Evolutionary conservation across 805 yeast species (phyloP).

Genomic region (Priceomyces melissophilus): DNA sequence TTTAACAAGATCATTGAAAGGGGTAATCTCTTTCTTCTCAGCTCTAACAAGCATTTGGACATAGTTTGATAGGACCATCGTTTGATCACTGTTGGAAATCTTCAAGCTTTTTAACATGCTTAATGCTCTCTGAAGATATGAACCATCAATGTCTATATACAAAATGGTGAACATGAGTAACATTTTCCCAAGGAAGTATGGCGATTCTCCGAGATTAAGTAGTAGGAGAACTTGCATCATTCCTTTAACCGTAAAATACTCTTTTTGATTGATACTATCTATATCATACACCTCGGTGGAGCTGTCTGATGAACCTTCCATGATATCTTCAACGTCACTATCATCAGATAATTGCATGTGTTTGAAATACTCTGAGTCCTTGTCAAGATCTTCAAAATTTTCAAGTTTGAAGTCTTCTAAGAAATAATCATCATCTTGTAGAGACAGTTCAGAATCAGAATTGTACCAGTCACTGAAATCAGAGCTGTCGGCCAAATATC

Average conservation of each 20-base stretch:
- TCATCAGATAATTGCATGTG: constrained; percentile 31
- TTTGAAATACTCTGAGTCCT: constrained; percentile 11
- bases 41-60: constrained; percentile 19
- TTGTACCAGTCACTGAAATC: constrained; percentile 3
- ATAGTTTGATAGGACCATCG: constrained; percentile 17
- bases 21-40: not conserved
- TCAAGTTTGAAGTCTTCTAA: constrained; percentile 13
- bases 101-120: constrained; percentile 17
- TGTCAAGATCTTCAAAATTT: constrained; percentile 4
- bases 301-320: constrained; percentile 16
- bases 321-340: constrained; percentile 15
- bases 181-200: constrained; percentile 20
- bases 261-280: constrained; percentile 4
- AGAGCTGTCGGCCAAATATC: not conserved
- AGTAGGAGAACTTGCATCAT: constrained; percentile 14
- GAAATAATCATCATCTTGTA: constrained; percentile 10
- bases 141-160: constrained; percentile 13
- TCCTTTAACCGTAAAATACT: constrained; percentile 14
- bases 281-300: constrained; percentile 2
- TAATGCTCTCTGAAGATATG: constrained; percentile 14
- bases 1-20: constrained; percentile 3
- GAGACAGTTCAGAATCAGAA: not conserved
- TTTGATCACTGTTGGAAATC: constrained; percentile 13
- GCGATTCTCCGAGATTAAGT: constrained; percentile 27
- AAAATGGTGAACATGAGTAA: constrained; percentile 20